A percentile compares a stretch with the other conserved stretches of the same genome.
Evolutionary conservation across 2,329 filamentous ascomycete species (phyloP).

Genomic region (Fusarium sp.): DNA sequence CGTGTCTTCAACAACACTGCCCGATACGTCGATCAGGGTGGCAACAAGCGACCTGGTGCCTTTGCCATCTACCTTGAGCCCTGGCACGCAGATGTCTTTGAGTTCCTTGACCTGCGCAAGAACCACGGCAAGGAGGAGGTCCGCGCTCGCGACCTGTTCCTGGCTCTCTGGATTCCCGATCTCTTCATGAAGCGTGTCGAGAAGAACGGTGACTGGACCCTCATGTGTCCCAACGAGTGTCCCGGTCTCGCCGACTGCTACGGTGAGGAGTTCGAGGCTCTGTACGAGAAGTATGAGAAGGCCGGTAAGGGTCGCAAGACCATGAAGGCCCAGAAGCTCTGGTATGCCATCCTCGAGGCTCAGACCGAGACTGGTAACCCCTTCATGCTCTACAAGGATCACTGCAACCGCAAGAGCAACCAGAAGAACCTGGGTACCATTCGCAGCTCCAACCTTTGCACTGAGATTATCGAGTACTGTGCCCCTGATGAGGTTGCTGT

Average conservation of each 20-base stretch:
- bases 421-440: conserved; percentile 99
- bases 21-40: conserved; percentile 97
- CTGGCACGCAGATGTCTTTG: conserved; percentile 97
- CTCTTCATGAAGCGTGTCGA: conserved; percentile 99
- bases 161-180: conserved; percentile 97
- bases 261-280: conserved; percentile 94
- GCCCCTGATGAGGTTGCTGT: conserved; percentile 98
- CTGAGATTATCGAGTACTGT: conserved; percentile 97
- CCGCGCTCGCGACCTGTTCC: conserved; percentile 96
- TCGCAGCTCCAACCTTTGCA: conserved; percentile 98
- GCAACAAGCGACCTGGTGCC: conserved; percentile 98
- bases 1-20: conserved; percentile 99
- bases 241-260: conserved; percentile 96
- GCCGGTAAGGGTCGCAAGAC: conserved; percentile 90
- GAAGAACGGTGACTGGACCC: conserved; percentile 94
- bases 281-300: conserved; percentile 93
- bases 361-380: conserved; percentile 99
- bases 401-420: conserved; percentile 99
- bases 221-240: conserved; percentile 98
- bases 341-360: conserved; percentile 97
- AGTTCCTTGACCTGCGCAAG: conserved; percentile 97
- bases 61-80: conserved; percentile 99
- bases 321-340: conserved; percentile 97
- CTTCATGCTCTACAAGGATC: conserved; percentile 99
- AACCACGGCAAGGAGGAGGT: conserved; percentile 99